Evolutionary conservation across 208 protist genomes (phyloP), one percentile per base, ranked within the genome.

Genomic region (Sergeia podlipaevii): DNA sequence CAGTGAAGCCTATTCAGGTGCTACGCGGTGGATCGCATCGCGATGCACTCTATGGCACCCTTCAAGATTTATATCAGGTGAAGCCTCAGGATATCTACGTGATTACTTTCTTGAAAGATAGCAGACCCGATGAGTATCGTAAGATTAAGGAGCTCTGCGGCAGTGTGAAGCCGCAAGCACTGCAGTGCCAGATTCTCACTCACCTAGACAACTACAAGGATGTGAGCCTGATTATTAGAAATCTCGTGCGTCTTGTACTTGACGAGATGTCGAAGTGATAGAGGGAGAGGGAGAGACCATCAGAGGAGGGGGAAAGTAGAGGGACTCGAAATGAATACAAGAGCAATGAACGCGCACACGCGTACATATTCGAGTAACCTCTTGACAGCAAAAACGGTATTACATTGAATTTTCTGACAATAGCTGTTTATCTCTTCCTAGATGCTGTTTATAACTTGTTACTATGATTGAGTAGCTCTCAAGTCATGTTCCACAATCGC

Each of bases 171-270:
- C 78, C 79, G 2, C 70, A 70, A 24, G 36, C 77, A 6, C 58
- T 93, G 28, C 57, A 81, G 54, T 77, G 78, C 39, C 72, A 89
- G 42, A 54, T 94, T 13, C 33, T 94, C 20, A 94, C 87, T 0
- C 87, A 94, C 51, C 34, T 94, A 38, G 80, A 73, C 4, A 90
- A 89, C 60, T 94, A 88, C 64, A 76, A 68, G 34, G 87, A 94
- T 45, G 87, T 91, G 15, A 79, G 87, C 10, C 67, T 94, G 11
- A 86, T 88, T 27, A 83, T 94, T 59, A 74, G 81, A 38, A 94
- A 94, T 29, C 61, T 94, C 20, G 83, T 94, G 21, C 70, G 87
- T 3, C 45, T 85, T 4, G 74, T 89, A 23, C 24, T 90, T 36
- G 65, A 87, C 53, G 78, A 89, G 45, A 87, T 93, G 76, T 53